phyloP scores from a whole-genome alignment of 331 rosid genomes.

The Phaseolus coccineus region DNA sequence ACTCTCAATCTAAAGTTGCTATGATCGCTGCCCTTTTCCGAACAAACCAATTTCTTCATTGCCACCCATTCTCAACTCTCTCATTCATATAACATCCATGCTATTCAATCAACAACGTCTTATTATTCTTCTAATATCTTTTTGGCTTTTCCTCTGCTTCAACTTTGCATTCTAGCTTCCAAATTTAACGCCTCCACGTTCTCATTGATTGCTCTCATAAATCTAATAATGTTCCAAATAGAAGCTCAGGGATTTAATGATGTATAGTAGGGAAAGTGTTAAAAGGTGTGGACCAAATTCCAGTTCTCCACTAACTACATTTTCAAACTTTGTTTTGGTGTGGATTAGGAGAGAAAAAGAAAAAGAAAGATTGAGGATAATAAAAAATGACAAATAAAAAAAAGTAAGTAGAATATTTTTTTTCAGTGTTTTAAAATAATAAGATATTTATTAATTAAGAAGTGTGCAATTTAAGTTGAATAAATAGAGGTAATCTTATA shows the following conservation, averaged over 20 bases:
- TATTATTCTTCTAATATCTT: background rate
- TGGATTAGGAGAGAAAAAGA: background rate
- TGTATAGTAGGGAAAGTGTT: background rate
- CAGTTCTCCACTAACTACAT: background rate
- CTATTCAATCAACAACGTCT: background rate
- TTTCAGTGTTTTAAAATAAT: too few species aligned
- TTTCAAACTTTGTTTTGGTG: background rate
- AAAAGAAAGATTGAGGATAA: background rate
- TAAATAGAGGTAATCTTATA: too few species aligned
- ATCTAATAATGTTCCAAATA: background rate
- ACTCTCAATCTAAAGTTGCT: conserved; percentile 33
- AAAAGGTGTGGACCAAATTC: background rate
- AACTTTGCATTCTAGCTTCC: background rate
- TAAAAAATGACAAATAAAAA: background rate
- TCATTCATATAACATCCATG: background rate
- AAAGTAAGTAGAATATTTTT: too few species aligned
- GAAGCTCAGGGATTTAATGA: background rate
- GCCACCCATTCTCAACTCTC: conserved; percentile 13
- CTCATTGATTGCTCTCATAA: background rate
- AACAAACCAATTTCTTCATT: conserved; percentile 11
- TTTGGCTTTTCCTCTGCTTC: background rate
- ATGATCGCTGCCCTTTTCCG: conserved; percentile 26
- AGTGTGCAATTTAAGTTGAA: too few species aligned
- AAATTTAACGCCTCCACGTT: background rate
- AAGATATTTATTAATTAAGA: too few species aligned